phyloP scores from a whole-genome alignment of 2,329 filamentous ascomycete genomes.

The Paraconiothyrium brasiliense region DNA sequence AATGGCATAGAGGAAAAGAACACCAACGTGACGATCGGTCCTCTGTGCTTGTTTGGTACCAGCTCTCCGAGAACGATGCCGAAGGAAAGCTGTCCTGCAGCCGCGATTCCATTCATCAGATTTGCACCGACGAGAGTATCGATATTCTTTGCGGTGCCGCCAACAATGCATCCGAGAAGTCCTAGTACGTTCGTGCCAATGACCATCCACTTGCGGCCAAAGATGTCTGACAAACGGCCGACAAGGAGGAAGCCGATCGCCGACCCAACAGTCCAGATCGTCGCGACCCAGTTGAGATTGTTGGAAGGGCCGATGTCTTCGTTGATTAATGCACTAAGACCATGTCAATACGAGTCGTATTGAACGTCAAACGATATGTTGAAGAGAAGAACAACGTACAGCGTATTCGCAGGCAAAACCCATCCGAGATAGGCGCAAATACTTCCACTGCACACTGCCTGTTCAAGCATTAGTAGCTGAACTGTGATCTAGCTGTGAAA shows the following conservation, averaged over 20 bases:
- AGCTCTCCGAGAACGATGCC: conserved; percentile 38
- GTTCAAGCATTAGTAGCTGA: neutral
- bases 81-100: conserved; percentile 40
- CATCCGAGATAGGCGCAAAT: conserved; percentile 43
- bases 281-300: conserved; percentile 41
- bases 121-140: conserved; percentile 43
- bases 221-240: conserved; percentile 37
- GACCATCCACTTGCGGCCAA: conserved; percentile 38
- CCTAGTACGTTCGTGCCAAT: conserved; percentile 31
- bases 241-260: conserved; percentile 36
- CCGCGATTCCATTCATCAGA: conserved; percentile 38
- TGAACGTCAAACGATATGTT: too few relatives aligned
- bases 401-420: conserved; percentile 41
- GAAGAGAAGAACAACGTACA: conserved; percentile 21
- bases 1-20: conserved; percentile 37
- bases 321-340: conserved; percentile 32
- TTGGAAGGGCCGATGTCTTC: conserved; percentile 37
- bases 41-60: conserved; percentile 51
- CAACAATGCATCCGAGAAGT: conserved; percentile 39
- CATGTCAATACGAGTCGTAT: neutral
- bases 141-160: conserved; percentile 40
- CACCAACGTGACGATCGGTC: conserved; percentile 32
- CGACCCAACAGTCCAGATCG: conserved; percentile 36
- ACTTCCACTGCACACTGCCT: conserved; percentile 35
- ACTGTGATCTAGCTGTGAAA: conserved; percentile 12